Percentiles rank a stretch among this genome's conserved stretches.
phyloP scores from a whole-genome alignment of 768 basidiomycete species.

The Suillus lakei region DNA sequence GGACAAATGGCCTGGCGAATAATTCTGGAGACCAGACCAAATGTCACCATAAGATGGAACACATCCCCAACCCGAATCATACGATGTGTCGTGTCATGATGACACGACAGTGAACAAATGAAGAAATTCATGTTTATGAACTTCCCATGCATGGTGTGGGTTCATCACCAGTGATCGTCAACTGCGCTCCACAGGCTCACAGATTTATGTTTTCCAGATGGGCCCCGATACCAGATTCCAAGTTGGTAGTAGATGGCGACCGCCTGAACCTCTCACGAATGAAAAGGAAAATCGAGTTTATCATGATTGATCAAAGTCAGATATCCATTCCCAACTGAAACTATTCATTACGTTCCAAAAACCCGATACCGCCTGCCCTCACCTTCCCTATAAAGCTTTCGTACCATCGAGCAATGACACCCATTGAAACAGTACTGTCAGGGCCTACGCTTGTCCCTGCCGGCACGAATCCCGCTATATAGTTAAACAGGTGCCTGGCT shows the following conservation, averaged over 20 bases:
- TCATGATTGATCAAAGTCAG: background rate
- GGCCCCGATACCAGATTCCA: background rate
- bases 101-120: background rate
- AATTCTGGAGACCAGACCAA: background rate
- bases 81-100: background rate
- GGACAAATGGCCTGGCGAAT: background rate
- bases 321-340: background rate
- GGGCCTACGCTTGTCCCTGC: constrained; percentile 46
- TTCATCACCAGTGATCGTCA: background rate
- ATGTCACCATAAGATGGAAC: background rate
- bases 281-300: background rate
- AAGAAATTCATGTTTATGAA: background rate
- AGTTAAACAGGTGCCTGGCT: constrained; percentile 78
- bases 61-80: background rate
- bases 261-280: background rate
- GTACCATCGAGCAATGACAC: constrained; percentile 70
- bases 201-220: background rate
- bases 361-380: constrained; percentile 59
- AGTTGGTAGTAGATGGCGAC: background rate
- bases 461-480: constrained; percentile 65
- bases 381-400: constrained; percentile 67
- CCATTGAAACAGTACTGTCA: constrained; percentile 64
- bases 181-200: no score
- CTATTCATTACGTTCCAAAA: constrained; percentile 54
- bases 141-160: background rate